Evolutionary conservation across 352 stramenopile species (phyloP).

Genomic region (Globisporangium rhizosaccharum): DNA sequence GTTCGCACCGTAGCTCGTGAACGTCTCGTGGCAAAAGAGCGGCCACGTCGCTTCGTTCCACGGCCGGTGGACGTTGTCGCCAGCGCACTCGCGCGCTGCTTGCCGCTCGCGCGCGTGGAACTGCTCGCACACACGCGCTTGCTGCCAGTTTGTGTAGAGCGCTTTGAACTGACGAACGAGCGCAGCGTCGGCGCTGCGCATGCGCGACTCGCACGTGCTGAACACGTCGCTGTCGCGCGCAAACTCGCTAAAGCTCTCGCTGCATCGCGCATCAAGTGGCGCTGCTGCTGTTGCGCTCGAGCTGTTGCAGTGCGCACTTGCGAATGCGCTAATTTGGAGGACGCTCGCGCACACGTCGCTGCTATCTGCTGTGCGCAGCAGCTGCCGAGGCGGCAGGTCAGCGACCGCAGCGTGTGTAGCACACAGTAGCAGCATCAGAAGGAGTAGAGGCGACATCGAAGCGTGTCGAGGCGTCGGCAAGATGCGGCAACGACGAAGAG

Average conservation of each 20-base stretch:
- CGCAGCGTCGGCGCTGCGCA: constrained; percentile 6
- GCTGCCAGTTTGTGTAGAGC: constrained; percentile 44
- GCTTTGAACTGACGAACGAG: constrained; percentile 24
- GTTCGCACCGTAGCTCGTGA: constrained; percentile 39
- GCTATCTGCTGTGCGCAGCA: not conserved
- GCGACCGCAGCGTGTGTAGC: not conserved
- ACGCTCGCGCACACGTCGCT: constrained; percentile 33
- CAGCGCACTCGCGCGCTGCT: constrained; percentile 38
- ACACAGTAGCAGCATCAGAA: not conserved
- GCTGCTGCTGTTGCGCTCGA: not conserved
- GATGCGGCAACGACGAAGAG: too few relatives aligned
- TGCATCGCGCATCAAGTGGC: constrained; percentile 20
- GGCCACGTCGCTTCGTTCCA: constrained; percentile 45
- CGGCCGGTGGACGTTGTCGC: constrained; percentile 27
- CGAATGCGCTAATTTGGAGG: constrained; percentile 34
- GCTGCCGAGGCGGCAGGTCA: not conserved
- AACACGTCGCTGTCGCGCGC: constrained; percentile 33
- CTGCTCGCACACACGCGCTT: constrained; percentile 31
- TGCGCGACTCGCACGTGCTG: constrained; percentile 25
- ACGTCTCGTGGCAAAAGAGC: constrained; percentile 55
- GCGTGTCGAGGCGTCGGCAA: too few relatives aligned
- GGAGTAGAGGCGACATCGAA: too few relatives aligned
- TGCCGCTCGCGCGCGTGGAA: constrained; percentile 50
- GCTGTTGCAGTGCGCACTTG: constrained; percentile 25
- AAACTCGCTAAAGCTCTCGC: constrained; percentile 50